phyloP scores from a whole-genome alignment of 2,329 filamentous ascomycete species.

The Cercospora sp. region DNA sequence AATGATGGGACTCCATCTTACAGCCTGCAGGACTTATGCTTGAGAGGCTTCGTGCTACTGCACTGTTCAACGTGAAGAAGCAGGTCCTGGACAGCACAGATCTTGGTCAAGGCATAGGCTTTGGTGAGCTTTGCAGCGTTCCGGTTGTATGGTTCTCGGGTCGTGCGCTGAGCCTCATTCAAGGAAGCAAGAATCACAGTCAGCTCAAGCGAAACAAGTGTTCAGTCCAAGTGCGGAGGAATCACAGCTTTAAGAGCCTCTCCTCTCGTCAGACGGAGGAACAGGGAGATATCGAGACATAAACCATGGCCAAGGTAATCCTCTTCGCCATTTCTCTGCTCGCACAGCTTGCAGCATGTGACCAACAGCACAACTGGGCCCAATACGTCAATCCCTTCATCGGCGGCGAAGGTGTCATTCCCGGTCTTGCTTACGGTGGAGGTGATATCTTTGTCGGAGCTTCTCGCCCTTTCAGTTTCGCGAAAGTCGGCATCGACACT shows the following conservation, averaged over 20 bases:
- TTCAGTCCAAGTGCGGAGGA: not conserved
- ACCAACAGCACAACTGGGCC: conserved; percentile 37
- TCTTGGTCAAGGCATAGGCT: not conserved
- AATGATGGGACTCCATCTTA: not conserved
- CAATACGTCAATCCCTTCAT: conserved; percentile 54
- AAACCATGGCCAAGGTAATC: not conserved
- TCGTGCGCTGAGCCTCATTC: not conserved
- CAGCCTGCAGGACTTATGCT: too few relatives aligned
- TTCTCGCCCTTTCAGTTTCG: conserved; percentile 45
- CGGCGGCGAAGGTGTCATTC: conserved; percentile 49
- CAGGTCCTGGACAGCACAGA: too few relatives aligned
- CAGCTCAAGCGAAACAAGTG: too few relatives aligned
- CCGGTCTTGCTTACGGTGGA: conserved; percentile 48
- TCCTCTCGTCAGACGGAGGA: not conserved
- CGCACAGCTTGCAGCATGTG: not conserved
- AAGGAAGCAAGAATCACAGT: too few relatives aligned
- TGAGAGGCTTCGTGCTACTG: too few relatives aligned
- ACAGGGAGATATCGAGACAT: not conserved
- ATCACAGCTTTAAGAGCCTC: not conserved
- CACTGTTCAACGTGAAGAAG: too few relatives aligned
- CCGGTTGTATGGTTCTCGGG: not conserved
- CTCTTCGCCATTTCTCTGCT: not conserved
- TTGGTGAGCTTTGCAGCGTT: not conserved
- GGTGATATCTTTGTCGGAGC: conserved; percentile 48
- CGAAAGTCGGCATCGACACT: conserved; percentile 48